Evolutionary conservation across 2,329 filamentous ascomycete genomes (phyloP), one percentile per base, ranked within the genome.

Genomic region (Byssochlamys sp.): DNA sequence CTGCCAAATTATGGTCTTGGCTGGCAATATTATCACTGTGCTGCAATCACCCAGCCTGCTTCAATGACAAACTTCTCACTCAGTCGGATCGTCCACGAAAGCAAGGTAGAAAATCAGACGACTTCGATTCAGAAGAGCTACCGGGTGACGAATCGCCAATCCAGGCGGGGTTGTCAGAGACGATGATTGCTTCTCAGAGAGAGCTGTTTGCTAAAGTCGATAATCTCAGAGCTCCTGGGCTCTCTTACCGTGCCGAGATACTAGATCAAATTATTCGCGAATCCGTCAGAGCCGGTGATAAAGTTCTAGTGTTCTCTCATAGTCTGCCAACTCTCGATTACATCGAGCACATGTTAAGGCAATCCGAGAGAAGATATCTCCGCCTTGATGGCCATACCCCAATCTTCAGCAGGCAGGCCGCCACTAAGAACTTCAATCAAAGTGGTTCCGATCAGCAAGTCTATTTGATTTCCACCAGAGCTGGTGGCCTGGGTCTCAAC

Each of bases 401-500:
- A 0, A 79, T 86, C 48, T 58, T 64, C 0, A 75, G 74, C 49
- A 84, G 91, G 9, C 87, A 90, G 68, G 69, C 71, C 1, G 72
- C 82, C 48, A 82, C 87, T 7, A 88, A 89, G 60, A 67, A 73
- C 0, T 95, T 96, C 77, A 91, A 94, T 63, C 67, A 68, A 0
- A 76, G 75, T 0, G 61, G 72, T 2, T 70, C 74, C 1, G 79
- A 84, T 26, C 58, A 70, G 1, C 66, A 76, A 19, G 78, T 95
- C 0, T 89, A 89, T 67, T 76, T 96, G 1, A 90, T 96, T 57
- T 95, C 90, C 0, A 96, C 90, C 0, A 84, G 73, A 59, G 90
- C 91, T 7, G 91, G 91, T 25, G 90, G 90, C 0, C 76, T 91
- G 1, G 91, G 91, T 0, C 77, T 96, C 54, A 96, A 96, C 62